A percentile compares a stretch with the other conserved stretches of the same genome.
phyloP scores from a whole-genome alignment of 768 basidiomycete genomes.

The Glaciozyma antarctica region DNA sequence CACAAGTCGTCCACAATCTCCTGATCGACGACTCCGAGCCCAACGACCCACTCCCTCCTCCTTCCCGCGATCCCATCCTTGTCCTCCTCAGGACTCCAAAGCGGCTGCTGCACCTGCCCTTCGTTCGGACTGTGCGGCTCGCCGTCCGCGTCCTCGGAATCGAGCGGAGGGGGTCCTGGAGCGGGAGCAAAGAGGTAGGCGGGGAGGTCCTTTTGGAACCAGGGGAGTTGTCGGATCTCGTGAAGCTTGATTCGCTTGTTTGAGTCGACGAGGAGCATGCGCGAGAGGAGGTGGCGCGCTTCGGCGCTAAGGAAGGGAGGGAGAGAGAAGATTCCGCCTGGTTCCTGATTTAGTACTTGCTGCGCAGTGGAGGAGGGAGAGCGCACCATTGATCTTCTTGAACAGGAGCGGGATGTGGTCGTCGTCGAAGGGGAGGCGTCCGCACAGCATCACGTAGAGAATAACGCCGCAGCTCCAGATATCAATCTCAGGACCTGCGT shows the following conservation, averaged over 20 bases:
- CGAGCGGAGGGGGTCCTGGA: neutral
- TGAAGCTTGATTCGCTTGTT: slow-evolving; percentile 87
- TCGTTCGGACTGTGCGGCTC: slow-evolving; percentile 27
- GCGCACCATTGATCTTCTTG: slow-evolving; percentile 73
- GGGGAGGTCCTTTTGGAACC: slow-evolving; percentile 75
- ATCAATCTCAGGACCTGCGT: slow-evolving; percentile 96
- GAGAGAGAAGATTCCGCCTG: slow-evolving; percentile 78
- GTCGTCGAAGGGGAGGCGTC: slow-evolving; percentile 91
- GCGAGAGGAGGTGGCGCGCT: slow-evolving; percentile 64
- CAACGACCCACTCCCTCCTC: slow-evolving; percentile 42
- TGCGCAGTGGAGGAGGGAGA: slow-evolving; percentile 40
- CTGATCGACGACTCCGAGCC: slow-evolving; percentile 83
- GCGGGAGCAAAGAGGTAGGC: slow-evolving; percentile 54
- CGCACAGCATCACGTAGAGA: slow-evolving; percentile 94
- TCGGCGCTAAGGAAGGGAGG: slow-evolving; percentile 71
- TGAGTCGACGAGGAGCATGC: slow-evolving; percentile 90
- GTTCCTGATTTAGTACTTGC: neutral
- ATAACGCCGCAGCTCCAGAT: slow-evolving; percentile 99
- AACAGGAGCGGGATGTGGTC: slow-evolving; percentile 87
- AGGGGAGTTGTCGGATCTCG: slow-evolving; percentile 82
- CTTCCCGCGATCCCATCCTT: slow-evolving; percentile 9
- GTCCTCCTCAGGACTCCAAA: neutral
- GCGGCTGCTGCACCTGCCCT: slow-evolving; percentile 4
- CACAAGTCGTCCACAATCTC: slow-evolving; percentile 78
- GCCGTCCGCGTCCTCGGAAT: slow-evolving; percentile 28